A percentile compares a stretch with the other conserved stretches of the same genome.
phyloP scores from a whole-genome alignment of 73 alveolate genomes.

The Vitrella brassicaformis region DNA sequence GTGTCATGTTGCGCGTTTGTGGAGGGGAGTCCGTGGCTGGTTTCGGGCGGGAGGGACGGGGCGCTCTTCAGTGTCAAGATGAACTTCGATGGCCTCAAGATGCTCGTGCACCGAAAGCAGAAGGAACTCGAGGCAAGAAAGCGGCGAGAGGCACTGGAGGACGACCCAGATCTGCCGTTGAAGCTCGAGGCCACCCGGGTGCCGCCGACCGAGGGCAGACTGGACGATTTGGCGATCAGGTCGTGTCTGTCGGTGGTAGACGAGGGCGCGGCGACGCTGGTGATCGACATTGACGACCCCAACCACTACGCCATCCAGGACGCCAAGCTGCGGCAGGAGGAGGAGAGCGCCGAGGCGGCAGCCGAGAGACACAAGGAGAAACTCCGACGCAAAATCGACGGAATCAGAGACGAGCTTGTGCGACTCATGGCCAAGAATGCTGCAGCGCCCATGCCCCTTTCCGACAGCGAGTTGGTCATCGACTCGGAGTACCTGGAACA shows the following conservation, averaged over 20 bases:
- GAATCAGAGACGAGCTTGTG: slow-evolving; percentile 48
- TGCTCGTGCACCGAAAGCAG: too few species aligned
- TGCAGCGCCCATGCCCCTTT: slow-evolving; percentile 24
- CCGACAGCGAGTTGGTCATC: slow-evolving; percentile 43
- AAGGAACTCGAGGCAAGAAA: too few species aligned
- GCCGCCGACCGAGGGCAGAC: not conserved
- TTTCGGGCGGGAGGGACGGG: too few species aligned
- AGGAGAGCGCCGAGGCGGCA: slow-evolving; percentile 53
- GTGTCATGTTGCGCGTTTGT: too few species aligned
- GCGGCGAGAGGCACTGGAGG: too few species aligned
- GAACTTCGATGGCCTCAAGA: too few species aligned
- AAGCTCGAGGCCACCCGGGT: not conserved
- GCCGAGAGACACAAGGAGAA: slow-evolving; percentile 53
- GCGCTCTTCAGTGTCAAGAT: too few species aligned
- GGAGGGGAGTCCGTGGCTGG: too few species aligned
- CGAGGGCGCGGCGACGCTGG: not conserved
- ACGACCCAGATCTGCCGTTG: too few species aligned
- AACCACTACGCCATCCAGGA: slow-evolving; percentile 54
- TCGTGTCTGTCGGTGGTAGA: not conserved
- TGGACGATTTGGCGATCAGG: not conserved
- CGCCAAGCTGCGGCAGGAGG: slow-evolving; percentile 65
- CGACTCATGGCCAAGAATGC: slow-evolving; percentile 28
- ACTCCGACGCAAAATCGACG: slow-evolving; percentile 41
- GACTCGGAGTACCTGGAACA: slow-evolving; percentile 50
- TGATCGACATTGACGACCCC: slow-evolving; percentile 56